Evolutionary conservation across 169 alveolate species (phyloP).

Genomic region (Eimeria sp.): DNA sequence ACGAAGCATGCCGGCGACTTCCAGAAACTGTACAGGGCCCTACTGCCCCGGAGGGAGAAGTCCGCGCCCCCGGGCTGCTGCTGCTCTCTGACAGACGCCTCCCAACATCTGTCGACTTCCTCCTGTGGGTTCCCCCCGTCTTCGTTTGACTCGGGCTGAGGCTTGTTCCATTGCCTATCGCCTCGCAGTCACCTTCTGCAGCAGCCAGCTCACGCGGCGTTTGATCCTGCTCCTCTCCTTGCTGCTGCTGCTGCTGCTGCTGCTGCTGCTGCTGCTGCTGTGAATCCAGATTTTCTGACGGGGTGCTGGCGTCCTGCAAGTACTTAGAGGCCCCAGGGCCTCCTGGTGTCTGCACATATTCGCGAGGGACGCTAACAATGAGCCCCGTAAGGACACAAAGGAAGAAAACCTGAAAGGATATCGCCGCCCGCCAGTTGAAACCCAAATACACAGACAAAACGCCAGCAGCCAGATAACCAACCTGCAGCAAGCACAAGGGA

Average conservation of each 20-base stretch:
- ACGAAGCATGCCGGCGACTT: not conserved
- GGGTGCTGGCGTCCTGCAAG: not conserved
- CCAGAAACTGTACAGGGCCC: not conserved
- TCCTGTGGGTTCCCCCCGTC: not conserved
- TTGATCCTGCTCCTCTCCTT: not conserved
- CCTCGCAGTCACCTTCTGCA: not conserved
- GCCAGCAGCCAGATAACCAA: conserved; percentile 77
- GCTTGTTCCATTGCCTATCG: not conserved
- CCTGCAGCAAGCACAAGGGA: conserved; percentile 22
- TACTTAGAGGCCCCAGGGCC: not conserved
- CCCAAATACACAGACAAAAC: conserved; percentile 71
- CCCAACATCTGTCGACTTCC: conserved; percentile 6
- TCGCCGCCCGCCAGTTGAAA: conserved; percentile 72
- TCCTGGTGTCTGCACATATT: conserved; percentile 39
- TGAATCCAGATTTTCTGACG: not conserved
- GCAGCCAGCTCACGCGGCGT: not conserved
- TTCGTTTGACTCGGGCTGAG: not conserved
- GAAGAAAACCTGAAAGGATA: conserved; percentile 31
- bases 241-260: too few species aligned
- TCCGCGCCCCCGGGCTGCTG: conserved; percentile 2
- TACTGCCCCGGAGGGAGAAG: not conserved
- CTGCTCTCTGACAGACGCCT: conserved; percentile 10
- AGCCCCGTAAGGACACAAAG: not conserved
- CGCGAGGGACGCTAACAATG: not conserved
- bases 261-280: conserved; percentile 34